Base-by-base conservation (phyloP, 257 asterid species). In the Apocynum venetum region DNA sequence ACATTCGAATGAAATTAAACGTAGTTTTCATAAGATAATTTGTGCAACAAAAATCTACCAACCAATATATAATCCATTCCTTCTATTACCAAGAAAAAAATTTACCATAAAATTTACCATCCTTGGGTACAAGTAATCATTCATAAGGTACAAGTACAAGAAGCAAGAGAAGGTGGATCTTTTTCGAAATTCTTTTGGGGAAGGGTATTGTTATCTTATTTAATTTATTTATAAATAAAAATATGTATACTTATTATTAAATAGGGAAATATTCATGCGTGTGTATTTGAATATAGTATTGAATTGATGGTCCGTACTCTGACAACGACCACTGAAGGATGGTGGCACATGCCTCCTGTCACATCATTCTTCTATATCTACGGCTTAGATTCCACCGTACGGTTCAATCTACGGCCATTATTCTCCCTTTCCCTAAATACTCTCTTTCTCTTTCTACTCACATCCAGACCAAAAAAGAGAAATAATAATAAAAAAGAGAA, bases 321-420 rank as follows among this genome's bases (percentile, higher is more conserved):
- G 97, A 93, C 93, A 90, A 86, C 86, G 97, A 93, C 98, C 90
- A 88, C 86, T 88, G 96, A 88, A 85, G 94, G 89, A 92, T 93
- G 94, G 97, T 87, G 91, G 92, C 97, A 94, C 98, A 94, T 94
- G 98, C 97, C 76, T 82, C 89, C 88, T 92, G 97, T 94, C 96
- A 92, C 83, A 90, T 92, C 96, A 87, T 80, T 80, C 80, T 67
- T 69, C 56, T 19, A 40, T 61, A 43, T 73, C 80, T 60, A 90
- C 91, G 96, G 89, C 67, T 80, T 10, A 0, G 89, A 91, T 91
- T 82, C 14, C 80, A 19, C 80, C 73, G 94, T 90, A 93, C 95
- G 84, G 44, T 80, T 64, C 38, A 5, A 71, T 85, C 79, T 60
- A 90, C 92, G 95, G 89, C 72, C 79, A 10, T n/a, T 84, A 85